Conservation (phyloP, 2,329 filamentous ascomycete genomes). For the Xylaria sp. region DNA sequence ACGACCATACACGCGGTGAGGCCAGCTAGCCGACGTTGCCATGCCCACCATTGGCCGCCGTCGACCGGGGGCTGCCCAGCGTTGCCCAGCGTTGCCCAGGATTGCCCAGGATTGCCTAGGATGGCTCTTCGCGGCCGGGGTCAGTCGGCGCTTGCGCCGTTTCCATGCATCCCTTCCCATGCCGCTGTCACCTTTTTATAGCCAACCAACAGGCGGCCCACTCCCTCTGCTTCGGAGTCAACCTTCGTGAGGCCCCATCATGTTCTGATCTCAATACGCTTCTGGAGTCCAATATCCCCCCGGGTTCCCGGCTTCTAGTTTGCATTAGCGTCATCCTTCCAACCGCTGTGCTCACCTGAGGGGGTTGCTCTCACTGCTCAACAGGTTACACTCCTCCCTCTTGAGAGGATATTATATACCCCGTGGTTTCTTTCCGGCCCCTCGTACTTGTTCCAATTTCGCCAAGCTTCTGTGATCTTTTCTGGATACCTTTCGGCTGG, state of each 20-base stretch:
- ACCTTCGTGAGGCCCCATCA: slow-evolving; percentile 33
- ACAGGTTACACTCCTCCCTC: slow-evolving; percentile 30
- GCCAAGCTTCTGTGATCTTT: slow-evolving; percentile 32
- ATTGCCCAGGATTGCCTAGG: too few species aligned
- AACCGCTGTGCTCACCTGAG: slow-evolving; percentile 40
- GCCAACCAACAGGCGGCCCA: slow-evolving; percentile 51
- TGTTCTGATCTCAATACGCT: slow-evolving; percentile 39
- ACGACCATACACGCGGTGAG: slow-evolving; percentile 42
- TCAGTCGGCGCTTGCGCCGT: slow-evolving; percentile 54
- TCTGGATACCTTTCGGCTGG: slow-evolving; percentile 40
- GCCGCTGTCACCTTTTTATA: slow-evolving; percentile 51
- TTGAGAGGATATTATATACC: slow-evolving; percentile 46
- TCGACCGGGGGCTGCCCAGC: slow-evolving; percentile 34
- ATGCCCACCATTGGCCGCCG: slow-evolving; percentile 43
- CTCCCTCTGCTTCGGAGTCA: slow-evolving; percentile 43
- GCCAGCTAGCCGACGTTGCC: slow-evolving; percentile 46
- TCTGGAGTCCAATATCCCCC: slow-evolving; percentile 31
- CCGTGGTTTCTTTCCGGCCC: slow-evolving; percentile 35
- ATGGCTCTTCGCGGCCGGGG: slow-evolving; percentile 43
- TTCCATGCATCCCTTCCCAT: slow-evolving; percentile 43
- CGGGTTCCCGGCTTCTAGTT: slow-evolving; percentile 30
- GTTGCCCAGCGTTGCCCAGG: too few species aligned
- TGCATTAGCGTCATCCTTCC: slow-evolving; percentile 47
- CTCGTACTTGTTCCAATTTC: slow-evolving; percentile 29
- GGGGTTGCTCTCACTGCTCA: slow-evolving; percentile 33